Conservation (phyloP, 352 stramenopile species). For the Achlya hypogyna region DNA sequence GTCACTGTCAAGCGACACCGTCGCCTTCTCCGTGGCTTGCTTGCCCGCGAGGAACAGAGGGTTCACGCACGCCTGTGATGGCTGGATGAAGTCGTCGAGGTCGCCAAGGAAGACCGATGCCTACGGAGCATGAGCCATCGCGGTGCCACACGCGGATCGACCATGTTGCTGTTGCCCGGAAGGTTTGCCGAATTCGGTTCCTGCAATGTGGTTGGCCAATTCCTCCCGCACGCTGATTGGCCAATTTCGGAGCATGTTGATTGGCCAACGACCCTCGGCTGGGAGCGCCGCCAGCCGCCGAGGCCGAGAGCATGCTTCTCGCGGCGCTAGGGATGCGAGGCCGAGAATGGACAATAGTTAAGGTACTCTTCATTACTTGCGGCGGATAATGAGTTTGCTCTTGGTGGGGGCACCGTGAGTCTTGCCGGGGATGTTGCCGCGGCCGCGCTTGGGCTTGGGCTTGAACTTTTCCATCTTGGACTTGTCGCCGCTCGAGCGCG, state of each 20-base stretch:
- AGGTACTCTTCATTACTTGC: no score
- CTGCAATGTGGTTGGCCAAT: no score
- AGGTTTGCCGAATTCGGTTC: not conserved
- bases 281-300: no score
- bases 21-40: constrained; percentile 29
- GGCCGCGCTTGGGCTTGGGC: constrained; percentile 38
- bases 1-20: constrained; percentile 73
- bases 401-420: constrained; percentile 66
- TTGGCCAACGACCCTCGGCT: not conserved
- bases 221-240: no score
- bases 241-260: not conserved
- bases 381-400: constrained; percentile 70
- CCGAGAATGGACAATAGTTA: no score
- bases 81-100: constrained; percentile 91
- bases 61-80: constrained; percentile 91
- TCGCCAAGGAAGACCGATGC: constrained; percentile 90
- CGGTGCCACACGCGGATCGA: not conserved
- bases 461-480: constrained; percentile 32
- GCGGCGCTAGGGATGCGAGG: no score
- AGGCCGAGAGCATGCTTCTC: no score
- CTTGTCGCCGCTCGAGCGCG: constrained; percentile 68
- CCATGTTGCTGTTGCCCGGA: not conserved
- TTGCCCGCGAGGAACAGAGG: constrained; percentile 77
- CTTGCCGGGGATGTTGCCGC: constrained; percentile 71
- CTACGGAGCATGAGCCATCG: constrained; percentile 23